Base-by-base conservation (phyloP, 2,329 filamentous ascomycete species). In the Fusarium bactridioides region DNA sequence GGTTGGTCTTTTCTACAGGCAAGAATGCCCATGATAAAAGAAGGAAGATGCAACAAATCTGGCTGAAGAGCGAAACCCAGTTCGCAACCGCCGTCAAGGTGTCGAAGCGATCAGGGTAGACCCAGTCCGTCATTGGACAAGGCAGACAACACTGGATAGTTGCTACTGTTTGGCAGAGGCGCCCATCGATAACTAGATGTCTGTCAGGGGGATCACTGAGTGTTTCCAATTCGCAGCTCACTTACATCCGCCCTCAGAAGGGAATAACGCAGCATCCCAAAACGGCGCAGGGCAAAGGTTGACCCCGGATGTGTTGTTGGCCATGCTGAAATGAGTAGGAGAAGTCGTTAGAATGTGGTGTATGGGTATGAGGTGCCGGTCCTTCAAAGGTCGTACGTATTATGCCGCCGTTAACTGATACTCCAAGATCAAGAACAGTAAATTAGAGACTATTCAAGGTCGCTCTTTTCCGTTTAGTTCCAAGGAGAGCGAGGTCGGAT, bases 1-100 rank as follows among this genome's bases (percentile, higher is more conserved):
- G 91, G 78, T 94, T 90, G 11, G 96, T 98, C 84, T 94, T 95
- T 76, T 97, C 94, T 29, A 94, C 90, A 0, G 96, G 95, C 27
- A 99, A 85, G 19, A 92, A 86, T 7, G 90, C 84, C 86, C 94
- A 98, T 10, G 94, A 97, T 10, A 93, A 57, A 21, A 98, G 84
- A 62, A 98, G 85, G 78, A 96, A 95, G 21, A 90, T 78, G 69
- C 93, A 92, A 75, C 92, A 90, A 53, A 92, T 82, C 45, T 94
- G 87, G 61, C 94, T 90, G 15, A 87, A 89, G 21, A 97, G 90
- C 71, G 93, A 94, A 63, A 98, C 85, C 90, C 93, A 97, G 81
- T 94, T 93, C n/a, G 94, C 91, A 19, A 89, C 88, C 53, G 85
- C 82, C 27, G 90, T 91, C 76, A 94, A 79, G 4, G 84, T 84